Evolutionary conservation across 1,284 basidiomycete genomes (phyloP).

Genomic region (Ganoderma leucocontextum): DNA sequence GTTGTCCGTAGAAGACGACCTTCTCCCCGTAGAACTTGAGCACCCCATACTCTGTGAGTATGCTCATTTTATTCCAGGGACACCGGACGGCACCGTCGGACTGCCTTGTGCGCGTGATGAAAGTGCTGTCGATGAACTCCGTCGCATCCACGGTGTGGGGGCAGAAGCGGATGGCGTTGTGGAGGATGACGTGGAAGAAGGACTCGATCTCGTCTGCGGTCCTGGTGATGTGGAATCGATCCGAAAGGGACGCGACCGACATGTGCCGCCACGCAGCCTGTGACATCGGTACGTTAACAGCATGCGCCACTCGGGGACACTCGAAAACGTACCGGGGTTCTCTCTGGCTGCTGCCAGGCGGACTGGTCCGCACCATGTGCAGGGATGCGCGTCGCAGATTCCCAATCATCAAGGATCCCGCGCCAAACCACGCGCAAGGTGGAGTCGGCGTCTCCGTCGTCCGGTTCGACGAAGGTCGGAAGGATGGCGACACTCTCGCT

Average conservation of each 20-base stretch:
- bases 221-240: not conserved
- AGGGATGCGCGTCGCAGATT: not conserved
- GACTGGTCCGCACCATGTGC: not conserved
- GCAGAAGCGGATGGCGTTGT: not conserved
- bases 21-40: not conserved
- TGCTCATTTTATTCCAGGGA: not conserved
- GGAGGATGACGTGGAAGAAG: constrained; percentile 1
- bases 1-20: not conserved
- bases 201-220: constrained; percentile 13
- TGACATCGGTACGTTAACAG: not conserved
- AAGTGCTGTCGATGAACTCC: not conserved
- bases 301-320: not conserved
- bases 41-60: not conserved
- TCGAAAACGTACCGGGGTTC: not conserved
- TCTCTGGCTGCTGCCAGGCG: not conserved
- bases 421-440: not conserved
- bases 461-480: not conserved
- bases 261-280: not conserved
- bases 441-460: not conserved
- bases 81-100: not conserved
- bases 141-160: constrained; percentile 1
- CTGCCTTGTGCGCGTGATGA: not conserved
- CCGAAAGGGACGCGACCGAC: not conserved
- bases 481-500: not conserved
- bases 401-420: constrained; percentile 1